Conservation (phyloP, 345 rosid species). For the Dipteronia dyeriana region DNA sequence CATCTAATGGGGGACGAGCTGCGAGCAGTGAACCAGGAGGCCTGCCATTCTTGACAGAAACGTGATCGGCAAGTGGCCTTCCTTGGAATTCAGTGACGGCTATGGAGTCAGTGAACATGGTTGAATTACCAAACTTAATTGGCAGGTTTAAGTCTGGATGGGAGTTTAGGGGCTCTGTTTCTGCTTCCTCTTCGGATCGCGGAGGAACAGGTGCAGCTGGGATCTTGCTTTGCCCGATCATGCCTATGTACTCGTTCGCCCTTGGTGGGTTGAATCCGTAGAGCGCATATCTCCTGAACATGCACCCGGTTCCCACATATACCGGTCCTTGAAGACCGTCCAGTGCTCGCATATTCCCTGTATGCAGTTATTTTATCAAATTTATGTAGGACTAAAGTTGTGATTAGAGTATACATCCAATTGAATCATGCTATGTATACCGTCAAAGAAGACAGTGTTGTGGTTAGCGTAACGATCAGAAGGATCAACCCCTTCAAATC, state of each 20-base stretch:
- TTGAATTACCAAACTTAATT: slow-evolving; percentile 71
- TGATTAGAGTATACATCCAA: no score
- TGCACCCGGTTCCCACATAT: slow-evolving; percentile 92
- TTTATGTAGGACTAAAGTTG: background rate
- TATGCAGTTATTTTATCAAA: background rate
- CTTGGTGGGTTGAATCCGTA: slow-evolving; percentile 96
- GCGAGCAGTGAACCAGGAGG: slow-evolving; percentile 84
- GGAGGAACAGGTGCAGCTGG: slow-evolving; percentile 36
- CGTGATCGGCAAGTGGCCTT: slow-evolving; percentile 90
- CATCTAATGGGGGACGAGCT: slow-evolving; percentile 86
- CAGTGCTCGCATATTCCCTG: slow-evolving; percentile 94
- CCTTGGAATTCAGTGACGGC: slow-evolving; percentile 88
- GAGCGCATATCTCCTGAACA: slow-evolving; percentile 88
- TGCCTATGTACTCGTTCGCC: slow-evolving; percentile 71
- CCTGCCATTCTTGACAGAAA: slow-evolving; percentile 86
- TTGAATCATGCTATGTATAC: slow-evolving; percentile 16
- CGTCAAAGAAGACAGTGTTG: slow-evolving; percentile 89
- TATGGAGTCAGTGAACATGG: slow-evolving; percentile 70
- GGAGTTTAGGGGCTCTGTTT: slow-evolving; percentile 58
- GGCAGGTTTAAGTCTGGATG: slow-evolving; percentile 84
- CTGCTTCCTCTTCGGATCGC: slow-evolving; percentile 46
- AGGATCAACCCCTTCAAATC: slow-evolving; percentile 96
- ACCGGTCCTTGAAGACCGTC: slow-evolving; percentile 96
- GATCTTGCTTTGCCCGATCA: slow-evolving; percentile 65
- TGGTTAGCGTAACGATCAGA: slow-evolving; percentile 94